Evolutionary conservation across 345 rosid species (phyloP).

Genomic region (Balakata baccata): DNA sequence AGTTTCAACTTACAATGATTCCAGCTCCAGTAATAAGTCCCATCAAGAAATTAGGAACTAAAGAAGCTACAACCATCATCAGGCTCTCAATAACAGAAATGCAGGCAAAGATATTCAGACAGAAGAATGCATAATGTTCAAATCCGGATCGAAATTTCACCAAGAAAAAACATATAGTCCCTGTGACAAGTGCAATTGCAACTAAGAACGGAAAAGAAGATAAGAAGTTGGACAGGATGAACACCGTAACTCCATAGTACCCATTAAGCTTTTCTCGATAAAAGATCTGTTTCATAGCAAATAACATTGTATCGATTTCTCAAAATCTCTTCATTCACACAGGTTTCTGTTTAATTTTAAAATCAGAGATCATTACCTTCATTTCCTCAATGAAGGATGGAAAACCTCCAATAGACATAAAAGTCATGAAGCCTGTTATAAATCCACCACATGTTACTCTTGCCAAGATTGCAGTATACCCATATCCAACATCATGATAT

Average conservation of each 20-base stretch:
- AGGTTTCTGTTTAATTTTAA: too few relatives aligned
- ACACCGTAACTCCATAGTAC: constrained; percentile 67
- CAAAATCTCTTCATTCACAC: too few relatives aligned
- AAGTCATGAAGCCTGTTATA: constrained; percentile 71
- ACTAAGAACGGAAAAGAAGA: constrained; percentile 73
- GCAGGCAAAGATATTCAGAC: constrained; percentile 58
- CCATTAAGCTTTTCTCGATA: constrained; percentile 65
- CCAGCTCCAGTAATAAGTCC: constrained; percentile 80
- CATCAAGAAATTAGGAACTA: constrained; percentile 78
- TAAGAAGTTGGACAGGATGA: constrained; percentile 62
- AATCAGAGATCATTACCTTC: constrained; percentile 41
- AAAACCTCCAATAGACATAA: constrained; percentile 87
- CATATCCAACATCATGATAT: not conserved
- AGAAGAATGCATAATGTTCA: constrained; percentile 55
- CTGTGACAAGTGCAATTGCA: constrained; percentile 40
- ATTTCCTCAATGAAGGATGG: constrained; percentile 83
- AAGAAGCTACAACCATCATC: constrained; percentile 82
- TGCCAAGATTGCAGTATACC: not conserved
- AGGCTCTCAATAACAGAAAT: constrained; percentile 77
- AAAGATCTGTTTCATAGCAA: constrained; percentile 42
- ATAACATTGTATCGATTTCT: too few relatives aligned
- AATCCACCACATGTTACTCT: not conserved
- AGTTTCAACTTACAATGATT: constrained; percentile 50
- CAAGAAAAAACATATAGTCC: constrained; percentile 58
- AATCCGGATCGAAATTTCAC: constrained; percentile 65